Conservation (phyloP, 192 early-diverging fungal genomes). For the Glomus cerebriforme region DNA sequence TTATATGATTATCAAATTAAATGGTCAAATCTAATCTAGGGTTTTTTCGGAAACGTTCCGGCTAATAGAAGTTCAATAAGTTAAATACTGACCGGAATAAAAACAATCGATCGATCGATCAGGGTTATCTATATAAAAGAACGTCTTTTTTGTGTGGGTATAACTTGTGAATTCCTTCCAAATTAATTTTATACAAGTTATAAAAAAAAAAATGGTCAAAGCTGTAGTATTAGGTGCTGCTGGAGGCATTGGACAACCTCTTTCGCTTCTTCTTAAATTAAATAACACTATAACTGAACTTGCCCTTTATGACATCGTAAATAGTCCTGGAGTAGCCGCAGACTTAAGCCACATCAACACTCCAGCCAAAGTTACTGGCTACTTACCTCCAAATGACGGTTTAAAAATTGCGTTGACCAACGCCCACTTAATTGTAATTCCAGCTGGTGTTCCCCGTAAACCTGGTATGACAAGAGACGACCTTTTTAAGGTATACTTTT, state of each 20-base stretch:
- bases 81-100: too few species aligned
- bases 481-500: constrained; percentile 75
- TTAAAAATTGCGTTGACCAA: constrained; percentile 75
- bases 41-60: too few species aligned
- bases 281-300: constrained; percentile 84
- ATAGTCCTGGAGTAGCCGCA: constrained; percentile 96
- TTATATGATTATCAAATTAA: too few species aligned
- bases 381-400: constrained; percentile 67
- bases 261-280: constrained; percentile 93
- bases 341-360: constrained; percentile 95
- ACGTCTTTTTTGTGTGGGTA: not conserved
- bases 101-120: too few species aligned
- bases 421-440: constrained; percentile 89
- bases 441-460: constrained; percentile 97
- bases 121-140: not conserved
- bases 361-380: constrained; percentile 74
- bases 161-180: not conserved
- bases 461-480: constrained; percentile 99
- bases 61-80: too few species aligned
- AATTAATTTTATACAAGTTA: not conserved
- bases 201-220: constrained; percentile 33
- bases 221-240: constrained; percentile 76
- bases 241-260: constrained; percentile 97
- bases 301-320: constrained; percentile 92
- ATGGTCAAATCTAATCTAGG: too few species aligned